Base-by-base conservation (phyloP, 371 early-diverging fungal species). In the Conidiobolus incongruus region DNA sequence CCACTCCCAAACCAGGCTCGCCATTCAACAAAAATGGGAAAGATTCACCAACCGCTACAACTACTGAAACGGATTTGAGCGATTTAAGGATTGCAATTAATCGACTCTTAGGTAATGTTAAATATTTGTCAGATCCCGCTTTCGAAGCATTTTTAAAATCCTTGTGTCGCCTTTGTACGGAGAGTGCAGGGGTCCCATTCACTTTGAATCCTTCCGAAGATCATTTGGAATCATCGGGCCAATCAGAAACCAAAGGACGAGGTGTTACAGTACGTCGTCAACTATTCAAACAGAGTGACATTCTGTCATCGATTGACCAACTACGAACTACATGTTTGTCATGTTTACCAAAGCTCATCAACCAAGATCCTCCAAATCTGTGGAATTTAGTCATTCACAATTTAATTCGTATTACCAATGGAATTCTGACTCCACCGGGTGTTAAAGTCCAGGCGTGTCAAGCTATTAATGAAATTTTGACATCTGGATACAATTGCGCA, bases 381-480 rank as follows among this genome's bases (percentile, higher is more conserved):
- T 92, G 85, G 82, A 65, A 75, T 35, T 39, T 83, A 6, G 63
- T 86, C 22, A 68, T 81, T 32, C 54, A 64, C 21, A 76, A 84
- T 50, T 57, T 94, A 36, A 72, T 92, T 30, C 74, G 74, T 15
- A 79, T 85, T 1, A 75, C 86, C 5, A 85, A 86, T 34, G 61
- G 58, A 34, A 42, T 60, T 0, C 51, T 46, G 0, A 66, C 72
- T 23, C 53, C 53, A 2, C 49, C 46, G 28, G 52, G 68, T 0
- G 69, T 88, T 39, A 72, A 91, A 19, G 60, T 65, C 2, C 90
- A 87, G 49, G 79, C 80, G n/a, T 85, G 91, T 51, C 69, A 68
- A 23, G 64, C 81, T 0, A 66, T 91, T 26, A 59, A 78, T 2
- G 89, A 86, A 35, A 67, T 91, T 15, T 61, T 92, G 4, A 52